phyloP scores from a whole-genome alignment of 345 rosid genomes.

The Lepidium africanum region DNA sequence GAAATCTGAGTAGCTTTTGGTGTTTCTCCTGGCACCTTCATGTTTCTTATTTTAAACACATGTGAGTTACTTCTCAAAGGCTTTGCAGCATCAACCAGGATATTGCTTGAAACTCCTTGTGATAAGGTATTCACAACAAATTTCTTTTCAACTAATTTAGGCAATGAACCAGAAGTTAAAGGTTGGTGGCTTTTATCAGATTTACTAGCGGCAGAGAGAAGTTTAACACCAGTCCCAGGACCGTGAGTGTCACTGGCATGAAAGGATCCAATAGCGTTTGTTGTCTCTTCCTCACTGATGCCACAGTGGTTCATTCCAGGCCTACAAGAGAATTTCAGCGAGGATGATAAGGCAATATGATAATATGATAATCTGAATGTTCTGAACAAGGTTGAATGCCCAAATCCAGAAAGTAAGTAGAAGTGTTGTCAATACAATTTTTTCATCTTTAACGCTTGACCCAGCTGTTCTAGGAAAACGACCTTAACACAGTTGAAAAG shows the following conservation, averaged over 20 bases:
- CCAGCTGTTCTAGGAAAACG: not conserved
- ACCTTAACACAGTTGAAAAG: not conserved
- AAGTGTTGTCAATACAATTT: not conserved
- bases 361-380: not conserved
- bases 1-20: slow-evolving; percentile 12
- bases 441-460: not conserved
- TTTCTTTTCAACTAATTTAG: slow-evolving; percentile 8
- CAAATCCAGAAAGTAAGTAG: not conserved
- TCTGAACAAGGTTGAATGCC: not conserved
- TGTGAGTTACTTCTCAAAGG: slow-evolving; percentile 28
- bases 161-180: slow-evolving; percentile 11
- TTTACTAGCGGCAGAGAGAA: slow-evolving; percentile 12
- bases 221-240: slow-evolving; percentile 20
- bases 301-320: slow-evolving; percentile 29
- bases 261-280: not conserved
- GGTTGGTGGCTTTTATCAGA: slow-evolving; percentile 11
- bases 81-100: slow-evolving; percentile 25
- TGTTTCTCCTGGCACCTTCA: not conserved
- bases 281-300: slow-evolving; percentile 25
- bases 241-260: not conserved
- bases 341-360: slow-evolving; percentile 3
- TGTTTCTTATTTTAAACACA: slow-evolving; percentile 20
- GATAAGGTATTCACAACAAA: not conserved
- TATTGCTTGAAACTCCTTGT: slow-evolving; percentile 4
- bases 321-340: slow-evolving; percentile 24